Evolutionary conservation across 805 yeast genomes (phyloP), one percentile per base, ranked within the genome.

Genomic region (Kazachstania taianensis): DNA sequence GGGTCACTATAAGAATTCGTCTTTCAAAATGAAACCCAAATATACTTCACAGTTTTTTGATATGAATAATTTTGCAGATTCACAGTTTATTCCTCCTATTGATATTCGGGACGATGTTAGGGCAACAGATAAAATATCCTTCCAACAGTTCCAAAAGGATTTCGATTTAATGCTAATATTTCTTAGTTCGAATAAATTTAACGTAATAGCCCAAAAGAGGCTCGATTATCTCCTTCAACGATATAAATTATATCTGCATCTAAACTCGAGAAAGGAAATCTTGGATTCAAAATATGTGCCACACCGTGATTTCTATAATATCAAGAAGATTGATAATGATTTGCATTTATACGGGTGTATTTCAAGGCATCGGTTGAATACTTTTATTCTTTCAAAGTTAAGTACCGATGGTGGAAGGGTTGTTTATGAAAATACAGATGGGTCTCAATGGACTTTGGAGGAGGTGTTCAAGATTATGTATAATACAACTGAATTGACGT

Each of bases 321-420:
- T 86, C 31, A 75, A 96, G 63, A 89, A 87, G 56, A 96, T 89
- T 26, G 97, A 87, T 55, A 40, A 39, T 19, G 43, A 47, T 30
- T 36, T 42, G 13, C 20, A 42, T 9, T 33, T 50, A 18, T 46
- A 44, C 29, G 52, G 54, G 2, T 50, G 51, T 33, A 37, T 49
- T 20, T 45, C 53, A 5, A 49, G 43, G 17, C 40, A 46, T 25
- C 49, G 45, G 35, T 38, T 61, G 19, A 42, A 59, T 19, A 55
- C 52, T 22, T 52, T 57, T 9, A 55, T 61, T 18, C 52, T 57
- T 40, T 30, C 42, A 6, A 61, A 57, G 30, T 37, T 61, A 26
- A 46, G 40, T 14, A 39, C 43, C 7, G 65, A 61, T 27, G 60
- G 64, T 4, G 30, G 56, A 6, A 41, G 63, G 26, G 39, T 53